A percentile compares a stretch with the other conserved stretches of the same genome.
Evolutionary conservation across 2,329 filamentous ascomycete genomes (phyloP).

Genomic region (Pyrenochaeta sp.): DNA sequence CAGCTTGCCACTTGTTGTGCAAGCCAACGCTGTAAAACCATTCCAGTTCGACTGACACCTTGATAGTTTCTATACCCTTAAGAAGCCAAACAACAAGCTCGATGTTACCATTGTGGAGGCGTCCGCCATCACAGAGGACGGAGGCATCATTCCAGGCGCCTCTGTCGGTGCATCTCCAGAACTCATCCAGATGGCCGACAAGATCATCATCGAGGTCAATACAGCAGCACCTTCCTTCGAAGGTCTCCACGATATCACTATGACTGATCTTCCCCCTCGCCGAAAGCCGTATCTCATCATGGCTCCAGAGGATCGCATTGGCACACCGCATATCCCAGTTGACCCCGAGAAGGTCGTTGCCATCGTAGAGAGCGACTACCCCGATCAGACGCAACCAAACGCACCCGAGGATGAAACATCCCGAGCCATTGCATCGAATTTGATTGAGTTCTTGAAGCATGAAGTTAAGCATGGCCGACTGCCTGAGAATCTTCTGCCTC

Average conservation of each 20-base stretch:
- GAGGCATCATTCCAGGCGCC: constrained; percentile 86
- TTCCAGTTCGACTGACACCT: no score
- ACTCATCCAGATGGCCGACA: constrained; percentile 88
- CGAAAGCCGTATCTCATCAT: constrained; percentile 89
- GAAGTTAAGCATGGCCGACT: constrained; percentile 81
- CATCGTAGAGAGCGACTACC: constrained; percentile 84
- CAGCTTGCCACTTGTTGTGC: no score
- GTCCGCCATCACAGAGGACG: constrained; percentile 85
- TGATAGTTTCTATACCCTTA: constrained; percentile 81
- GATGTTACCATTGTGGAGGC: constrained; percentile 89
- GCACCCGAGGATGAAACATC: constrained; percentile 76
- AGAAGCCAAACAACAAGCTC: constrained; percentile 75
- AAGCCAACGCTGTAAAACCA: no score
- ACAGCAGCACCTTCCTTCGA: constrained; percentile 84
- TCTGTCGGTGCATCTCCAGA: constrained; percentile 86
- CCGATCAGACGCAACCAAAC: constrained; percentile 78
- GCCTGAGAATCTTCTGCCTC: constrained; percentile 76
- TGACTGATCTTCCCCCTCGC: constrained; percentile 81
- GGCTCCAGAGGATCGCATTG: constrained; percentile 84
- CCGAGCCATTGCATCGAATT: constrained; percentile 74
- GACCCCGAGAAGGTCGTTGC: constrained; percentile 86
- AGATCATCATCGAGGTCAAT: constrained; percentile 93
- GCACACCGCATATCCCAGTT: constrained; percentile 80
- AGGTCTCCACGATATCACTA: constrained; percentile 85
- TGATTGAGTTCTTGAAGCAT: constrained; percentile 87